Evolutionary conservation across 2,329 filamentous ascomycete species (phyloP), one percentile per base, ranked within the genome.

Genomic region (Trichoderma atroviride): DNA sequence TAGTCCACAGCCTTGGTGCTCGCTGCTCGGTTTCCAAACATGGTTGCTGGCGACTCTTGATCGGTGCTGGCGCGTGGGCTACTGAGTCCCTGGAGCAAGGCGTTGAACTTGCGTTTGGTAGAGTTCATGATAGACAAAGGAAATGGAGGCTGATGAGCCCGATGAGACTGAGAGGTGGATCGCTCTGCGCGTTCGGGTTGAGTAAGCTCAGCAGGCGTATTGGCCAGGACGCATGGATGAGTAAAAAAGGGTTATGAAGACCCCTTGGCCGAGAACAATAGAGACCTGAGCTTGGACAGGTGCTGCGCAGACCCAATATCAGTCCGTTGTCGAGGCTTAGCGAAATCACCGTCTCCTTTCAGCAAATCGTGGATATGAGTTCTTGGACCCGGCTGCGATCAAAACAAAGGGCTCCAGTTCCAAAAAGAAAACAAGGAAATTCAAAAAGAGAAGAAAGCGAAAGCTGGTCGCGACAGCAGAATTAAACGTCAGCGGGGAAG

Each of bases 31-130:
- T 60, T 68, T 14, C 57, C 69, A 33, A 65, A 53, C 65, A 67
- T 69, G 40, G 22, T 35, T 50, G 63, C 53, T 43, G 66, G 24
- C 14, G 69, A 57, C 14, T 59, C n/a, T n/a, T 70, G 70, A 47
- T 70, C 37, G 27, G 69, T 56, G 16, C 70, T 61, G 7, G 72
- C 62, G n/a, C 73, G 73, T 4, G 78, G 73, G 52, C 82, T 87
- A 75, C 87, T 87, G 74, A 91, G 84, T 73, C 88, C 84, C 76
- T 93, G 91, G 33, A 94, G 83, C 19, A 94, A 85, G 75, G 87
- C 86, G 79, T 94, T 91, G 82, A 94, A 94, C 80, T 94, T 94
- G 74, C 92, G 87, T 82, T 94, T 95, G n/a, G 90, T 92, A 29
- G 90, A 88, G 77, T 92, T 92, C 83, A 94, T 92, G 72, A 70